Evolutionary conservation across 495 filamentous ascomycete genomes (phyloP).

Genomic region (Terfezia boudieri): DNA sequence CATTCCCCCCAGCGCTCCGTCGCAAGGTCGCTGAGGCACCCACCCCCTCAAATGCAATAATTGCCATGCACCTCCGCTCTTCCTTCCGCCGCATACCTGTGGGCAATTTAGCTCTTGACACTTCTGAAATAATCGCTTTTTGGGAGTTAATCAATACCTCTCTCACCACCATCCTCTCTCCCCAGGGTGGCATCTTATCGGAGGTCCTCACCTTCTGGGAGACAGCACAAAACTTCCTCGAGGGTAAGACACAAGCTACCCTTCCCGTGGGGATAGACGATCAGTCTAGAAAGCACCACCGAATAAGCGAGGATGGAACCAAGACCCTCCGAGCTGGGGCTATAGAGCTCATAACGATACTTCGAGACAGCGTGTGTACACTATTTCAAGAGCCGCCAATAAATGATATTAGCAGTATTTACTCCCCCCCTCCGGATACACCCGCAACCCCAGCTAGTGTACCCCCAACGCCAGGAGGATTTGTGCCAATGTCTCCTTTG

Average conservation of each 20-base stretch:
- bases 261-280: slow-evolving; percentile 70
- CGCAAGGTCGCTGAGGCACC: slow-evolving; percentile 53
- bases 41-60: slow-evolving; percentile 40
- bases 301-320: slow-evolving; percentile 47
- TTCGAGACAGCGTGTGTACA: slow-evolving; percentile 51
- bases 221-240: slow-evolving; percentile 70
- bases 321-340: slow-evolving; percentile 53
- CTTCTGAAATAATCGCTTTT: slow-evolving; percentile 53
- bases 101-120: slow-evolving; percentile 30
- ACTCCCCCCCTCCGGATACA: slow-evolving; percentile 52
- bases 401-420: slow-evolving; percentile 68
- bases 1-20: slow-evolving; percentile 34
- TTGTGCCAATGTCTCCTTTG: neutral
- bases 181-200: slow-evolving; percentile 54
- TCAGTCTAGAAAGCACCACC: slow-evolving; percentile 58
- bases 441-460: slow-evolving; percentile 40
- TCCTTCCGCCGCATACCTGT: slow-evolving; percentile 38
- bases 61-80: slow-evolving; percentile 50
- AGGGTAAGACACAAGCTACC: slow-evolving; percentile 57
- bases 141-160: slow-evolving; percentile 68
- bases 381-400: slow-evolving; percentile 80
- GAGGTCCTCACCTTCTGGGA: slow-evolving; percentile 91
- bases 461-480: slow-evolving; percentile 11
- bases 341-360: slow-evolving; percentile 54
- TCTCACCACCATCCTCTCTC: slow-evolving; percentile 43